Evolutionary conservation across 768 basidiomycete species (phyloP).

Genomic region (Phylloporus sp.): DNA sequence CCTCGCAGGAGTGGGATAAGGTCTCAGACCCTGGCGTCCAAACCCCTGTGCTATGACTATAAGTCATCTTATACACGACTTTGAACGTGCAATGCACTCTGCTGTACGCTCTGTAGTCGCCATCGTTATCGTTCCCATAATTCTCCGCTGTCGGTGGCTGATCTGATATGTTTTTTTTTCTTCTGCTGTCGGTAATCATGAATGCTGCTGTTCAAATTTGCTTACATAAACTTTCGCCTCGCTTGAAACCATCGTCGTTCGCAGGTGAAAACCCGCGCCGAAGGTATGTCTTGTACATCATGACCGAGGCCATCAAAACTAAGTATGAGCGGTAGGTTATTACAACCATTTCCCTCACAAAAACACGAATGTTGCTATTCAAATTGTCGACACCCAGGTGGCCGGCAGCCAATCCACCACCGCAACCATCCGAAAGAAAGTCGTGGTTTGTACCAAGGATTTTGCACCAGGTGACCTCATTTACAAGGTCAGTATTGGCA

Average conservation of each 20-base stretch:
- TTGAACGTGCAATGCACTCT: conserved; percentile 26
- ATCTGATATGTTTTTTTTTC: conserved; percentile 58
- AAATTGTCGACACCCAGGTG: conserved; percentile 29
- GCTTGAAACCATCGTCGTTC: conserved; percentile 13
- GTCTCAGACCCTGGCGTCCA: conserved; percentile 70
- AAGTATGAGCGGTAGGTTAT: conserved; percentile 49
- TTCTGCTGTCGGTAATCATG: conserved; percentile 24
- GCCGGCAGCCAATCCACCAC: conserved; percentile 9
- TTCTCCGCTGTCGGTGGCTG: conserved; percentile 23
- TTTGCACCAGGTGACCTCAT: conserved; percentile 68
- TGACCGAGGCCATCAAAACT: conserved; percentile 12
- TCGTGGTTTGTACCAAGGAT: conserved; percentile 62
- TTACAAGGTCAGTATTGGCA: conserved; percentile 51
- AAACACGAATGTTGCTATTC: conserved; percentile 61
- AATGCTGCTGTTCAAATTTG: conserved; percentile 10
- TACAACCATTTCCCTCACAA: conserved; percentile 74
- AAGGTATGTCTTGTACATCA: conserved; percentile 71
- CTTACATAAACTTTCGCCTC: conserved; percentile 12
- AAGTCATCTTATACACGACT: conserved; percentile 24
- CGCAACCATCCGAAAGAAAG: conserved; percentile 38
- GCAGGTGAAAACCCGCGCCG: conserved; percentile 61
- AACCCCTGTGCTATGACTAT: conserved; percentile 40
- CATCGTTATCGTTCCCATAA: conserved; percentile 16
- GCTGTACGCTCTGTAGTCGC: conserved; percentile 31
- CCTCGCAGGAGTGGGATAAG: conserved; percentile 89